Base-by-base conservation (phyloP, 2,329 filamentous ascomycete genomes). In the Beauveria varroae region DNA sequence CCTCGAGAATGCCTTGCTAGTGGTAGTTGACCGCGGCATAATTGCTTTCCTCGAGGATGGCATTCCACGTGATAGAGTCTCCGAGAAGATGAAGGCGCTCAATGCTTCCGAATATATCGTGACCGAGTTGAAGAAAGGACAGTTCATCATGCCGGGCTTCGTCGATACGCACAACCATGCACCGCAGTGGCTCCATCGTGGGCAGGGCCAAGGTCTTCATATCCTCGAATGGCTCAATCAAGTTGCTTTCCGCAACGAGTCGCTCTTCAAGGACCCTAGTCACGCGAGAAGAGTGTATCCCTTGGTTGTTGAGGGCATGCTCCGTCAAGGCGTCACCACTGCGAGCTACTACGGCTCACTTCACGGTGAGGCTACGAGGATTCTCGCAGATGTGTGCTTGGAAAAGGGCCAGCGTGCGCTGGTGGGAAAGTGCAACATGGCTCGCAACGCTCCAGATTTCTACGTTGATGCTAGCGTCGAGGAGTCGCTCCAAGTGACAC, bases 91-190 rank as follows among this genome's bases (percentile, higher is more conserved):
- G 28, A 10, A 55, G 24, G 47, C 10, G 16, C 63, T 30, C 9
- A 26, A 51, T 16, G 62, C 67, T 24, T 46, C 49, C 5, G 56
- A 61, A 7, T 37, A 28, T n/a, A 60, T 61, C 3, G 34, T 68
- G 9, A 56, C 37, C 1, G 56, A 59, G 14, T 73, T 83, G 3
- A 53, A 65, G 2, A 72, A 68, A 8, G 76, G 76, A 44, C 72
- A 82, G 51, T 84, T 86, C 66, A 70, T 86, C 53, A 79, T 85
- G 61, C 84, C 84, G 0, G 83, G 83, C 49, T 81, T 86, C 66
- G 74, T 89, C 58, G 86, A 89, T 73, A 88, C 85, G 1, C 86
- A 89, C 70, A 87, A 86, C 63, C 86, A 89, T 67, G 86, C 86
- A 0, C 86, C 86, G 44, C 79, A 83, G 65, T 81, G 77, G 76